phyloP scores from a whole-genome alignment of 1,284 basidiomycete species.

The Tylopilus orsonianus region DNA sequence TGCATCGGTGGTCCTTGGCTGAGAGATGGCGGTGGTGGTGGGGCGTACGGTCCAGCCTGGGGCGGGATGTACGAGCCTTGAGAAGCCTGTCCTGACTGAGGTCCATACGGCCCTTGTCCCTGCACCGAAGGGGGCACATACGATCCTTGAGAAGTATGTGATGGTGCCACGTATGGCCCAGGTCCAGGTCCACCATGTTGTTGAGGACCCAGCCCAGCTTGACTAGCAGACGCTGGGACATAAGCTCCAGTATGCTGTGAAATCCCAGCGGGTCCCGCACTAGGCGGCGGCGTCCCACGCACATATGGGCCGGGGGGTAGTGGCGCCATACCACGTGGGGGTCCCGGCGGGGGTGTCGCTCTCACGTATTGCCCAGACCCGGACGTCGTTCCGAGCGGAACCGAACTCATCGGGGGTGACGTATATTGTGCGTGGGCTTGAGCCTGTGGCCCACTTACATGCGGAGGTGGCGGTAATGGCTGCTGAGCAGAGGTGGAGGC shows the following conservation, averaged over 20 bases:
- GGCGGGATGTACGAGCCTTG: slow-evolving; percentile 15
- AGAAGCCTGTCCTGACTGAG: slow-evolving; percentile 20
- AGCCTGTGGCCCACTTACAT: slow-evolving; percentile 42
- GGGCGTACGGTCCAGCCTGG: slow-evolving; percentile 18
- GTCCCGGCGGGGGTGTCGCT: slow-evolving; percentile 39
- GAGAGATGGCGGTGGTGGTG: slow-evolving; percentile 16
- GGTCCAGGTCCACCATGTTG: slow-evolving; percentile 23
- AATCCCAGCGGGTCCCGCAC: slow-evolving; percentile 30
- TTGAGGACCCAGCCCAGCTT: no score
- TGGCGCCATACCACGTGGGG: slow-evolving; percentile 33
- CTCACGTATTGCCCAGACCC: slow-evolving; percentile 40
- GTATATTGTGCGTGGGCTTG: slow-evolving; percentile 48
- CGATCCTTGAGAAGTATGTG: slow-evolving; percentile 12
- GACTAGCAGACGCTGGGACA: slow-evolving; percentile 24
- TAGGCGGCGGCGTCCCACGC: slow-evolving; percentile 44
- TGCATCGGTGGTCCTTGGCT: slow-evolving; percentile 19
- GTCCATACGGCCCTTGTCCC: slow-evolving; percentile 34
- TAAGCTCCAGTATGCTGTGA: slow-evolving; percentile 33
- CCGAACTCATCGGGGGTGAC: slow-evolving; percentile 34
- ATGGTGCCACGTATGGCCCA: slow-evolving; percentile 37
- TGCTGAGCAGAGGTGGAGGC: slow-evolving; percentile 41
- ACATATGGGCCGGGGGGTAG: slow-evolving; percentile 36
- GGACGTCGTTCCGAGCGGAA: slow-evolving; percentile 29
- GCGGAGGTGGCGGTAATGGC: slow-evolving; percentile 36
- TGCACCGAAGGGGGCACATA: slow-evolving; percentile 18